Evolutionary conservation across 148 eudicot species (phyloP), one percentile per base, ranked within the genome.

Genomic region (Cornus florida): DNA sequence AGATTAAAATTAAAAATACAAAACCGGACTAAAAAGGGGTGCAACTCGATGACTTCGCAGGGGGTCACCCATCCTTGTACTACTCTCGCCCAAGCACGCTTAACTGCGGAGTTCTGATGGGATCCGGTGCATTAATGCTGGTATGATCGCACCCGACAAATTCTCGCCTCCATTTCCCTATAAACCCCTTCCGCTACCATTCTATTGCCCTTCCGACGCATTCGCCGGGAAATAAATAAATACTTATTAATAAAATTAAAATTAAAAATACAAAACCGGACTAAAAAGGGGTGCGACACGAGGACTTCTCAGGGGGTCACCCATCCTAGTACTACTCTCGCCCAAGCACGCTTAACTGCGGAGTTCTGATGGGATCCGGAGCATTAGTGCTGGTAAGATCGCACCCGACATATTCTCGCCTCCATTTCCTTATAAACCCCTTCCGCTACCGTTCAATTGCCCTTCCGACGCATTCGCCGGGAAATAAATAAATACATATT

Each of bases 51-150:
- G 88, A 84, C 89, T 86, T 90, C 86, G 84, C 83, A 84, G 82
- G 86, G 83, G 90, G 89, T 53, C 59, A 53, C 59, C 59, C 17
- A 53, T 53, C 59, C 59, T 6, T 6, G 59, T 89, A 89, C 89
- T 86, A 83, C 89, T 86, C 90, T 87, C 86, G 88, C 89, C 90
- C 89, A 89, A 89, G 87, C 87, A 89, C 87, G 86, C 87, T 89
- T 87, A 84, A 82, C 87, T 87, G 75, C 89, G 87, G 82, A 87
- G 87, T 89, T 89, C 75, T 82, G 78, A 71, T 83, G 85, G 90
- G 87, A 87, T 83, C 81, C 85, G 86, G 83, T 87, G 90, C 83
- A 84, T 85, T 87, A 83, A 84, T 87, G 86, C 87, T 82, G 87
- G 87, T 84, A 87, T 84, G 89, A 84, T 82, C 59, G 59, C 11